Evolutionary conservation across 768 basidiomycete genomes (phyloP).

Genomic region (Mycena sanguinolenta): DNA sequence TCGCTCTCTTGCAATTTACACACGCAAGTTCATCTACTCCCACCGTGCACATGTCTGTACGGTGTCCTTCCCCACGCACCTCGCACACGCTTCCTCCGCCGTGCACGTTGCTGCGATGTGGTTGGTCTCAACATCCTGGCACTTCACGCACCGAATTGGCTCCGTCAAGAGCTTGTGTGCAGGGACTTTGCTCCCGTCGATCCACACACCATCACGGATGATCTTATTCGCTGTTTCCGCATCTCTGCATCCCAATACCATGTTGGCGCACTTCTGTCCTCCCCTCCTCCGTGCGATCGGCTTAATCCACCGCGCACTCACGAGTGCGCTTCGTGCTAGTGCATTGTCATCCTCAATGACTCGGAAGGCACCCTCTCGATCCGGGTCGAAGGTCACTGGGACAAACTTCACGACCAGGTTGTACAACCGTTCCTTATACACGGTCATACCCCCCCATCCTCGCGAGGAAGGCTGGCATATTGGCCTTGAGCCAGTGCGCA

Average conservation of each 20-base stretch:
- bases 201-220: slow-evolving; percentile 24
- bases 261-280: slow-evolving; percentile 34
- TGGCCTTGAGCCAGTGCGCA: background rate
- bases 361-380: background rate
- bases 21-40: too few relatives aligned
- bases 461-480: slow-evolving; percentile 13
- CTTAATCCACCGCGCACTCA: slow-evolving; percentile 46
- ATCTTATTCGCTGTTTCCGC: slow-evolving; percentile 29
- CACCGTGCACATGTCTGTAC: slow-evolving; percentile 36
- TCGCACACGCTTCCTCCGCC: slow-evolving; percentile 28
- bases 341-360: slow-evolving; percentile 35
- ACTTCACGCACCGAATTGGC: slow-evolving; percentile 36
- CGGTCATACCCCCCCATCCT: slow-evolving; percentile 31
- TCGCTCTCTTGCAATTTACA: slow-evolving; percentile 39
- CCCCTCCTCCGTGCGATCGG: slow-evolving; percentile 15
- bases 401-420: slow-evolving; percentile 39
- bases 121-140: slow-evolving; percentile 24
- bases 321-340: slow-evolving; percentile 18
- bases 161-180: slow-evolving; percentile 35
- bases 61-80: slow-evolving; percentile 38
- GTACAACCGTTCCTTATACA: slow-evolving; percentile 10
- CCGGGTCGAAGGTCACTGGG: slow-evolving; percentile 36
- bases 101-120: slow-evolving; percentile 39
- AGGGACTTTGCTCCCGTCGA: slow-evolving; percentile 34
- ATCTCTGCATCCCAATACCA: slow-evolving; percentile 27